phyloP scores from a whole-genome alignment of 352 stramenopile genomes.

The Globisporangium irregulare region DNA sequence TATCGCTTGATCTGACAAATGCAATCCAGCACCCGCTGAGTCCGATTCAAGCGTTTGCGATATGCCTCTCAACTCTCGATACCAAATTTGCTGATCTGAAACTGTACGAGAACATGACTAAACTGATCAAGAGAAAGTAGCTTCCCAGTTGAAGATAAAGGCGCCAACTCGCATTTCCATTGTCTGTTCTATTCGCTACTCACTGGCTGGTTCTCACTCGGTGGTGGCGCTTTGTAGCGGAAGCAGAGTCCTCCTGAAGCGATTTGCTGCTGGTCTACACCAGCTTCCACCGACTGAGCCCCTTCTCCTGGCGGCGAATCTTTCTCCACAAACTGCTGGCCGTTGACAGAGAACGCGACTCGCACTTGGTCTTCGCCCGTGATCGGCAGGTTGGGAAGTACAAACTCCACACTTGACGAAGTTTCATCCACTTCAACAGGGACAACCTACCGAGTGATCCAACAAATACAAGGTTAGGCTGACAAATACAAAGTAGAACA shows the following conservation, averaged over 20 bases:
- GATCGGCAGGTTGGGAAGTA: constrained; percentile 15
- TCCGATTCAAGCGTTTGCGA: constrained; percentile 85
- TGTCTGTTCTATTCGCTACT: constrained; percentile 6
- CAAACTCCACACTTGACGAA: constrained; percentile 13
- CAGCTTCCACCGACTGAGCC: not conserved
- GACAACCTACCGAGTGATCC: constrained; percentile 12
- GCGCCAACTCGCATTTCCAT: too few species aligned
- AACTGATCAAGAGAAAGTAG: constrained; percentile 37
- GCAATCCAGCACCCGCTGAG: constrained; percentile 62
- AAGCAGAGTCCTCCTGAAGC: constrained; percentile 8
- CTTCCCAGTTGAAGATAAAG: not conserved
- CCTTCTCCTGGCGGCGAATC: not conserved
- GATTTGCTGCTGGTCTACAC: not conserved
- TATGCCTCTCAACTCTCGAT: constrained; percentile 86
- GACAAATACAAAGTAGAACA: not conserved
- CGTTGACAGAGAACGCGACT: constrained; percentile 20
- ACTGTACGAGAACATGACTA: constrained; percentile 43
- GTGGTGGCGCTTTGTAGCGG: constrained; percentile 10
- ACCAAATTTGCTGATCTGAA: constrained; percentile 63
- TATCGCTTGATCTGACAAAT: not conserved
- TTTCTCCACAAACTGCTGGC: constrained; percentile 18
- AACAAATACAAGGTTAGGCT: not conserved
- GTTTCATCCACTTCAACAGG: constrained; percentile 20
- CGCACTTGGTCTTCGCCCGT: constrained; percentile 12
- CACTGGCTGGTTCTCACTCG: not conserved